Percentiles rank a stretch among this genome's conserved stretches.
These are phyloP conservation scores for Globisporangium paddicum DNA, from an alignment of 352 stramenopile species.

Conservation along the genomic window DNA sequence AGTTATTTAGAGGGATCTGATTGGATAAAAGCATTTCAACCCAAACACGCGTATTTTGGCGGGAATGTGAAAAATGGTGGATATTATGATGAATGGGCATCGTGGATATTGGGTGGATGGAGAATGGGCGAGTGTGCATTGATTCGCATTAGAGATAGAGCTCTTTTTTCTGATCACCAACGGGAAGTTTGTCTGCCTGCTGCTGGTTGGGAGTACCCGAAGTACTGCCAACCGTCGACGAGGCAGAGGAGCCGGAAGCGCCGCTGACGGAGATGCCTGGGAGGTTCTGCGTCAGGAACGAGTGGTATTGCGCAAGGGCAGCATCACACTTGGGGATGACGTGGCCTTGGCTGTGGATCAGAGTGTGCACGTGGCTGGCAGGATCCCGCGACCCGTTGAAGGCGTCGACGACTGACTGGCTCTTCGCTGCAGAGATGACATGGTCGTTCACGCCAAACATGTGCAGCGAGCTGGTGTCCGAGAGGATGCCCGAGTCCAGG, in stretches of 20 bases:
- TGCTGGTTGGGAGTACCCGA: constrained; percentile 7
- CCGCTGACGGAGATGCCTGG: constrained; percentile 5
- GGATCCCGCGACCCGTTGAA: constrained; percentile 33
- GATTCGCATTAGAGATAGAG: constrained; percentile 8
- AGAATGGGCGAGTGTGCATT: not conserved
- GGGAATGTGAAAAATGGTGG: not conserved
- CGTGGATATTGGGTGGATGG: not conserved
- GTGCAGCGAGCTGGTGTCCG: constrained; percentile 61
- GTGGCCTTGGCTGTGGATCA: constrained; percentile 69
- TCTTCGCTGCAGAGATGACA: constrained; percentile 71
- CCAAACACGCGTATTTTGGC: not conserved
- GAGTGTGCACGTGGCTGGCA: constrained; percentile 37
- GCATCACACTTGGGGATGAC: constrained; percentile 72
- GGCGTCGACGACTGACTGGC: constrained; percentile 56
- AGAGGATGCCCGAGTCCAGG: constrained; percentile 41
- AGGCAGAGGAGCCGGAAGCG: not conserved
- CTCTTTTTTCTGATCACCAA: constrained; percentile 3
- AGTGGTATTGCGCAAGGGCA: constrained; percentile 44
- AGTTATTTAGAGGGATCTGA: not conserved
- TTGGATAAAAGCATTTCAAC: constrained; percentile 13
- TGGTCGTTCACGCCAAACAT: constrained; percentile 78
- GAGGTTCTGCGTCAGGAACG: constrained; percentile 39
- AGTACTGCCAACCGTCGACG: constrained; percentile 8
- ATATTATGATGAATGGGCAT: not conserved
- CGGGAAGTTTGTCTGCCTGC: constrained; percentile 1